Evolutionary conservation across 345 rosid species (phyloP).

Genomic region (Pistacia integerrima): DNA sequence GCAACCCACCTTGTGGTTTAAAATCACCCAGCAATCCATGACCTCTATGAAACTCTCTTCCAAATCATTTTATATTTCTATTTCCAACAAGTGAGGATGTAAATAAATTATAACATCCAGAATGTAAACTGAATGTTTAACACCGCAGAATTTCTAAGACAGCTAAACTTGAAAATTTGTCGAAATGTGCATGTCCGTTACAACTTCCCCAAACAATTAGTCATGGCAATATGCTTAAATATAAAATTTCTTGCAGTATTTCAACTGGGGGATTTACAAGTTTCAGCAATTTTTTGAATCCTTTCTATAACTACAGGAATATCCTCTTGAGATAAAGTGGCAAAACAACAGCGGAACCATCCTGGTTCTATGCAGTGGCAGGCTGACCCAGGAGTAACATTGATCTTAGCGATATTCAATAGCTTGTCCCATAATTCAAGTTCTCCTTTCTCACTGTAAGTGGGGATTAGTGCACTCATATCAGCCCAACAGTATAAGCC

Average conservation of each 20-base stretch:
- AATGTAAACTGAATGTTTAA: conserved; percentile 23
- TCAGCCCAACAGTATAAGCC: conserved; percentile 93
- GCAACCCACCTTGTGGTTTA: conserved; percentile 3
- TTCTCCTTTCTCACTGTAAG: conserved; percentile 85
- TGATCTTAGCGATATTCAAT: conserved; percentile 71
- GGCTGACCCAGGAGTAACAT: conserved; percentile 84
- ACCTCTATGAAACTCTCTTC: conserved; percentile 12
- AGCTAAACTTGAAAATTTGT: conserved; percentile 8
- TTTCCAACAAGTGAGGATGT: conserved; percentile 20
- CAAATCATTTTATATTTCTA: conserved; percentile 8
- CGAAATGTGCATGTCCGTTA: conserved; percentile 6
- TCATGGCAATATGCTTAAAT: neutral
- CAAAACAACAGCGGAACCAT: conserved; percentile 93
- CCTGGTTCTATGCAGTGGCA: conserved; percentile 96
- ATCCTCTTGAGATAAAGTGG: conserved; percentile 62
- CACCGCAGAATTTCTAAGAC: conserved; percentile 20
- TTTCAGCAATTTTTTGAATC: conserved; percentile 53
- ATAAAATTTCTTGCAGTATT: conserved; percentile 9
- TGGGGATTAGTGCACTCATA: conserved; percentile 69
- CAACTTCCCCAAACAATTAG: conserved; percentile 5
- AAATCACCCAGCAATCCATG: conserved; percentile 6
- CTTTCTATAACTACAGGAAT: conserved; percentile 63
- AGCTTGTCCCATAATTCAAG: conserved; percentile 79
- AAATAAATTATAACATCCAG: conserved; percentile 15
- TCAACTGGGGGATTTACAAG: conserved; percentile 41